Conservation (phyloP, 306 rosid genomes). For the Coriaria nepalensis region DNA sequence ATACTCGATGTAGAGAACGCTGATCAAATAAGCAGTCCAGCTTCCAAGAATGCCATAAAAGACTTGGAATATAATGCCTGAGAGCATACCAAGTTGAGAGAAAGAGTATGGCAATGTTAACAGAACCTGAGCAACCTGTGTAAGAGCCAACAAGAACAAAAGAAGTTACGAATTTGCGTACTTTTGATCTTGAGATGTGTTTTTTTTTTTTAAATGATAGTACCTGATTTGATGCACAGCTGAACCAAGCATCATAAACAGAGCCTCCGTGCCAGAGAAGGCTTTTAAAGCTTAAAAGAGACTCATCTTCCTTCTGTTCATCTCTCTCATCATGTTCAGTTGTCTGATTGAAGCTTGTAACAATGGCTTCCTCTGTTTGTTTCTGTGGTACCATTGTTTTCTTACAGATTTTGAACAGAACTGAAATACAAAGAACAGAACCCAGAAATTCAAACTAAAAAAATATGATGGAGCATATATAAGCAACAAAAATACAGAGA, state of each 20-base stretch:
- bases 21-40: constrained; percentile 94
- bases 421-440: constrained; percentile 21
- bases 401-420: constrained; percentile 12
- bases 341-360: constrained; percentile 31
- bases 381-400: constrained; percentile 41
- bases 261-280: constrained; percentile 95
- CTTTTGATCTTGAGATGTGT: constrained; percentile 2
- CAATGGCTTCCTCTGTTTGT: constrained; percentile 61
- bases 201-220: neutral
- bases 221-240: constrained; percentile 96
- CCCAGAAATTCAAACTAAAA: constrained; percentile 18
- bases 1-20: constrained; percentile 78
- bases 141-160: neutral
- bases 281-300: constrained; percentile 32
- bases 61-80: constrained; percentile 68
- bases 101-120: constrained; percentile 80
- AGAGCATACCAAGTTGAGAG: constrained; percentile 75
- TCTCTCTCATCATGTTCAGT: constrained; percentile 39
- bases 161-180: neutral
- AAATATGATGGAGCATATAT: no score
- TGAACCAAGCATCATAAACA: constrained; percentile 93
- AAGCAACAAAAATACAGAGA: no score
- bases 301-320: constrained; percentile 27
- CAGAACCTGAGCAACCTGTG: constrained; percentile 92
- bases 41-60: constrained; percentile 86